Evolutionary conservation across 495 filamentous ascomycete species (phyloP).

Genomic region (Lasiosphaeris hirsuta): DNA sequence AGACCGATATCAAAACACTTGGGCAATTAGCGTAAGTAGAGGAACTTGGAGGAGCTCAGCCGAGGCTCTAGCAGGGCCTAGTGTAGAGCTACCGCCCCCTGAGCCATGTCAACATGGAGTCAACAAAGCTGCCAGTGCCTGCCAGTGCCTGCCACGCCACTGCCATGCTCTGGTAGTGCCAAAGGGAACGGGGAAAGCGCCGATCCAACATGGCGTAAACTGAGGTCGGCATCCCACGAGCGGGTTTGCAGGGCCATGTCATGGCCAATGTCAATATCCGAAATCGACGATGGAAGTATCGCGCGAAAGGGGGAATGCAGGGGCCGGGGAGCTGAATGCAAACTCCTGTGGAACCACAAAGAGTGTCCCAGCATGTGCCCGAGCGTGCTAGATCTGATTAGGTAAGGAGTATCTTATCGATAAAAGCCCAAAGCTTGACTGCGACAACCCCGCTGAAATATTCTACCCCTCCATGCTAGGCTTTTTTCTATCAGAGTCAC

Average conservation of each 20-base stretch:
- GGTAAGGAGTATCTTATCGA: conserved; percentile 13
- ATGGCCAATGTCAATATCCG: too few relatives aligned
- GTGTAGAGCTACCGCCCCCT: not conserved
- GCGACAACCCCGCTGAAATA: conserved; percentile 3
- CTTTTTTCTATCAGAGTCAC: conserved; percentile 3
- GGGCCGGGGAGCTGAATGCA: not conserved
- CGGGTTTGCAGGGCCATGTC: too few relatives aligned
- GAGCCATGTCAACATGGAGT: not conserved
- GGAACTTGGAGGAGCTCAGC: too few relatives aligned
- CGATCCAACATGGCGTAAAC: too few relatives aligned
- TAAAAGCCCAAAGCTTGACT: conserved; percentile 3
- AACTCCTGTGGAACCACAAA: not conserved
- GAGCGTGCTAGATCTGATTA: not conserved
- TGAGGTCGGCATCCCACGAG: too few relatives aligned
- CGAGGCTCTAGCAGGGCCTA: too few relatives aligned
- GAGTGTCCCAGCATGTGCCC: not conserved
- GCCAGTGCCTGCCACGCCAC: too few relatives aligned
- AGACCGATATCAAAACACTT: not conserved
- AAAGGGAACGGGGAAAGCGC: too few relatives aligned
- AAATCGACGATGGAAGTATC: too few relatives aligned
- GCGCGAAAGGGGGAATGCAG: too few relatives aligned
- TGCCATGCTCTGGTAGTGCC: too few relatives aligned
- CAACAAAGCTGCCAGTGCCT: not conserved
- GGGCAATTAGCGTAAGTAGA: not conserved
- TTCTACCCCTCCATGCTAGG: not conserved